Base-by-base conservation (phyloP, 495 filamentous ascomycete species). In the Patellaria atrata region DNA sequence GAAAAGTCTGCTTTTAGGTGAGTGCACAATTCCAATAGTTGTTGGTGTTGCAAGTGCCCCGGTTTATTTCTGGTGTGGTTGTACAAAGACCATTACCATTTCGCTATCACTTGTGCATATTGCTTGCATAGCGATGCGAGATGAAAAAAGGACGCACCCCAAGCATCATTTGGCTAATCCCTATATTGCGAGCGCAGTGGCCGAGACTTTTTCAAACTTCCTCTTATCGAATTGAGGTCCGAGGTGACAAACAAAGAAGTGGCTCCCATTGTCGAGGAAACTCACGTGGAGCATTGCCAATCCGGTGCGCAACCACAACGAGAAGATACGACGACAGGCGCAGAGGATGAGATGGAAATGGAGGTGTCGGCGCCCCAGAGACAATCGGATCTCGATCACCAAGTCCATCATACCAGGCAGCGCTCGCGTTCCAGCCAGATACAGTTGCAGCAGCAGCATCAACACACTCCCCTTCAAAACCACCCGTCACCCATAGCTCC, bases 141-240 rank as follows among this genome's bases (percentile, higher is more conserved):
- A n/a, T n/a, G n/a, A n/a, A n/a, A n/a, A n/a, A n/a, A n/a, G n/a
- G n/a, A n/a, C n/a, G n/a, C n/a, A n/a, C n/a, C n/a, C n/a, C n/a
- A n/a, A n/a, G n/a, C n/a, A n/a, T n/a, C n/a, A n/a, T n/a, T n/a
- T n/a, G n/a, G n/a, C n/a, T n/a, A n/a, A n/a, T n/a, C n/a, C n/a
- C n/a, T n/a, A n/a, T n/a, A n/a, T n/a, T n/a, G n/a, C 2, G 11
- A 15, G 5, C 30, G 15, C 37, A 49, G 46, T 11, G 33, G 30
- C 21, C 41, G 46, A 30, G 38, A 45, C 29, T 42, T 49, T 22
- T 49, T 49, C 38, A 49, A 49, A 27, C 38, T 49, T 13, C 22
- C 46, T 18, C 33, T 30, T 25, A 49, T 49, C 25, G 19, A 38
- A 22, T 37, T 49, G 37, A 37, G 30, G 45, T 49, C 38, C 46